Evolutionary conservation across 805 yeast species (phyloP), one percentile per base, ranked within the genome.

Genomic region (Nakazawaea laoshanensis): DNA sequence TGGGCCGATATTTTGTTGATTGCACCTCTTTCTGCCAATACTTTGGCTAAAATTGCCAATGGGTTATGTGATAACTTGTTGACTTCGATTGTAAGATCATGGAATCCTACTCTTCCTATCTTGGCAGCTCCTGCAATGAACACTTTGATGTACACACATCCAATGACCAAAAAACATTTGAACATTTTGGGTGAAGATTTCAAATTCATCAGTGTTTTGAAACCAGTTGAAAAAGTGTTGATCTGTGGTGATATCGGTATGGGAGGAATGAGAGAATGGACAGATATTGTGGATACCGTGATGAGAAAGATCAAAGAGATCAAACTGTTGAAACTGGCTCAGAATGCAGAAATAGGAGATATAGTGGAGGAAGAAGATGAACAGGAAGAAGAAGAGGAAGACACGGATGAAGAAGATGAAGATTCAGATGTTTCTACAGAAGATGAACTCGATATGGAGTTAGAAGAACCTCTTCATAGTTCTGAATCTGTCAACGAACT

Each of bases 211-310:
- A 94, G 86, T 43, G 75, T 89, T n/a, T 67, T 92, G 50, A 81
- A 79, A 52, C 98, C 98, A 0, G 86, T 87, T 16, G 98, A 89
- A 55, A 89, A 89, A 55, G 95, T 89, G 76, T 82, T 49, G 86
- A 94, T 36, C 26, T 86, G 88, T 60, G 97, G 98, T 40, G 97
- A 89, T 47, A 87, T 92, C 36, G 97, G 97, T n/a, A 82, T 92
- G 86, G 97, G 98, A 30, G 97, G 98, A 35, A 92, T 92, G 97
- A 81, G 88, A 79, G 97, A 92, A 47, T 86, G 94, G 75, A 82
- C 85, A 52, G 96, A 88, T 53, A 80, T 92, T 46, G 95, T 87
- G 13, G 94, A 87, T 50, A 75, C 77, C 46, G 67, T 85, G 30
- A 94, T 83, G 14, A 65, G 77, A 56, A 80, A 78, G 50, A 60